phyloP scores from a whole-genome alignment of 140 eudicot genomes.

The Anethum foeniculum region DNA sequence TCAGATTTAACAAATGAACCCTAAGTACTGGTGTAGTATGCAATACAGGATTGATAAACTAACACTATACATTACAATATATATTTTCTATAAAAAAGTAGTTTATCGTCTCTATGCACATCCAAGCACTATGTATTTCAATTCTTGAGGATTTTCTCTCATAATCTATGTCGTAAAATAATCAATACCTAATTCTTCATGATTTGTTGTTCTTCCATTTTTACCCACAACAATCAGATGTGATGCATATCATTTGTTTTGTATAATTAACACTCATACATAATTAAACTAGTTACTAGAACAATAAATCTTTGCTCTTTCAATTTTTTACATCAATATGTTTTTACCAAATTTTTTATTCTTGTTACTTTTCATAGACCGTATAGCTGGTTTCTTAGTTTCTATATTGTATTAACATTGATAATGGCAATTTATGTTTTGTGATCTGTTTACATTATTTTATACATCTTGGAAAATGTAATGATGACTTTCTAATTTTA shows the following conservation, averaged over 20 bases:
- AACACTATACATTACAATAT: background rate
- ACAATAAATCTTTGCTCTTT: background rate
- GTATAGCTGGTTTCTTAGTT: background rate
- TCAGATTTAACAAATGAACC: too few relatives aligned
- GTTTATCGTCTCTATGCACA: background rate
- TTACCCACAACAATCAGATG: background rate
- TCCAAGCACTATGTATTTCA: background rate
- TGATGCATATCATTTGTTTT: background rate
- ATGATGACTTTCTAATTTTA: background rate
- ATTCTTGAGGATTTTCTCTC: background rate
- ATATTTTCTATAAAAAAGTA: background rate
- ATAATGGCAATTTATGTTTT: background rate
- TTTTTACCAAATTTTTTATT: background rate
- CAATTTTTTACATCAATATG: background rate
- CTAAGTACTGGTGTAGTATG: background rate
- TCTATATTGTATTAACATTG: background rate
- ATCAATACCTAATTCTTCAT: background rate
- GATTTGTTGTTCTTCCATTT: background rate
- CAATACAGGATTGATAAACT: background rate
- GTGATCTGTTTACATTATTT: background rate
- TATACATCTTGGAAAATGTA: background rate
- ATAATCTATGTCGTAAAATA: background rate
- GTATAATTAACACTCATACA: background rate
- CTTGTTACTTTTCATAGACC: background rate
- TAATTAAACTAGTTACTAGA: background rate